phyloP scores from a whole-genome alignment of 2,329 filamentous ascomycete genomes.

The Epichloe brachyelytri region DNA sequence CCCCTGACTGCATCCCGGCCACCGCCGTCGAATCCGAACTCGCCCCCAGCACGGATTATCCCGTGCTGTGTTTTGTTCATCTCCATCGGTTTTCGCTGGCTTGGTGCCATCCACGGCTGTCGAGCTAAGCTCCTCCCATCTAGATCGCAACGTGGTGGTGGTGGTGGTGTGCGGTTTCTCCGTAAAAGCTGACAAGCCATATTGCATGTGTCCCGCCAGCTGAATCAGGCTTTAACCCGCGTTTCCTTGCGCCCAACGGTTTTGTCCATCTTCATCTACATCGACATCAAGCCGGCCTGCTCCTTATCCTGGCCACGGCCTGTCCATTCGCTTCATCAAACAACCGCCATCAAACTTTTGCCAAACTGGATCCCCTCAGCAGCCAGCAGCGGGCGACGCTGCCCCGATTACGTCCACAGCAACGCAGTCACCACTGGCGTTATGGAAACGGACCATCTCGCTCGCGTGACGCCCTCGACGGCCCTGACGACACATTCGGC shows the following conservation, averaged over 20 bases:
- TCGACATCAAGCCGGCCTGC: background rate
- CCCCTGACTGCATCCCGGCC: background rate
- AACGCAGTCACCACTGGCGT: conserved; percentile 34
- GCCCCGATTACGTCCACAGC: conserved; percentile 12
- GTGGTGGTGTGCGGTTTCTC: background rate
- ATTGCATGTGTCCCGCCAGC: conserved; percentile 6
- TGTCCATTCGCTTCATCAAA: conserved; percentile 2
- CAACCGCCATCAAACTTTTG: conserved; percentile 8
- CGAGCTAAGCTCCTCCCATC: background rate
- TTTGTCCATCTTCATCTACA: background rate
- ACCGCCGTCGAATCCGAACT: background rate
- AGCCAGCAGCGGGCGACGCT: conserved; percentile 14
- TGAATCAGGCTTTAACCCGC: background rate
- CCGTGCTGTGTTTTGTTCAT: background rate
- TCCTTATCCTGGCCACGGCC: conserved; percentile 6
- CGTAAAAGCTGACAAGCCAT: background rate
- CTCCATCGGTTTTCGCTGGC: background rate
- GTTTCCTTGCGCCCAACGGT: conserved; percentile 8
- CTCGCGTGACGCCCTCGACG: conserved; percentile 18
- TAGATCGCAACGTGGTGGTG: background rate
- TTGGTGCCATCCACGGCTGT: background rate
- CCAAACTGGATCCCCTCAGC: conserved; percentile 41
- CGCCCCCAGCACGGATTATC: background rate
- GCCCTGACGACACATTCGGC: conserved; percentile 36
- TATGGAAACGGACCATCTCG: conserved; percentile 30